Conservation (phyloP, 768 basidiomycete species). For the Amanita thiersii region DNA sequence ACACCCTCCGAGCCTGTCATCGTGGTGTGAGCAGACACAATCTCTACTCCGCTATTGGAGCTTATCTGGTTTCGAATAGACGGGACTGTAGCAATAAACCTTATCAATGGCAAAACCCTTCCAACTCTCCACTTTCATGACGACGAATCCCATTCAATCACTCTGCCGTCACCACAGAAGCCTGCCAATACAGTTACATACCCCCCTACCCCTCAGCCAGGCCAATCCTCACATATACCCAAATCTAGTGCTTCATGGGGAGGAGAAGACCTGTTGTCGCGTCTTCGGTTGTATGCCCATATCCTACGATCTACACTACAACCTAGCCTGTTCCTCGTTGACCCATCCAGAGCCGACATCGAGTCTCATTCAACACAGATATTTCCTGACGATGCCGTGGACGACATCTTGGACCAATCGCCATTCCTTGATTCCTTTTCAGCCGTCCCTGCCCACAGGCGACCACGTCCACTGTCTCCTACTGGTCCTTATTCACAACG, state of each 20-base stretch:
- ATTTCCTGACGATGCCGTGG: slow-evolving; percentile 82
- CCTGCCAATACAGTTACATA: slow-evolving; percentile 33
- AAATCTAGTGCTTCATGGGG: slow-evolving; percentile 62
- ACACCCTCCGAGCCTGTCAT: slow-evolving; percentile 75
- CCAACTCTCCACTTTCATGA: slow-evolving; percentile 95
- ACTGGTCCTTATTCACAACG: slow-evolving; percentile 54
- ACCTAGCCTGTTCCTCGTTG: slow-evolving; percentile 80
- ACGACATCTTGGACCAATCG: slow-evolving; percentile 77
- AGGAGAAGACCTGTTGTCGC: slow-evolving; percentile 77
- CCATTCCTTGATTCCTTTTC: slow-evolving; percentile 72
- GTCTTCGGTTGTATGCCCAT: slow-evolving; percentile 69
- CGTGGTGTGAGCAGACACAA: slow-evolving; percentile 51
- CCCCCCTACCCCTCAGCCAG: slow-evolving; percentile 56
- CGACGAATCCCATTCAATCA: slow-evolving; percentile 84
- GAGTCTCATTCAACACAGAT: slow-evolving; percentile 83
- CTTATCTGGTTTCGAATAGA: slow-evolving; percentile 34
- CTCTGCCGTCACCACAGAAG: slow-evolving; percentile 29
- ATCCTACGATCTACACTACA: slow-evolving; percentile 83
- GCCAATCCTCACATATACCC: slow-evolving; percentile 32
- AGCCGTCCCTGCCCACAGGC: slow-evolving; percentile 76
- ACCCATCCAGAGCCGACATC: slow-evolving; percentile 88
- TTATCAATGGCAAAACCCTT: slow-evolving; percentile 77
- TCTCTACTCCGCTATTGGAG: slow-evolving; percentile 11
- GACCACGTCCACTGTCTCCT: slow-evolving; percentile 56
- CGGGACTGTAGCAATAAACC: slow-evolving; percentile 83